Evolutionary conservation across 495 filamentous ascomycete genomes (phyloP).

Genomic region (Lophium mytilinum): DNA sequence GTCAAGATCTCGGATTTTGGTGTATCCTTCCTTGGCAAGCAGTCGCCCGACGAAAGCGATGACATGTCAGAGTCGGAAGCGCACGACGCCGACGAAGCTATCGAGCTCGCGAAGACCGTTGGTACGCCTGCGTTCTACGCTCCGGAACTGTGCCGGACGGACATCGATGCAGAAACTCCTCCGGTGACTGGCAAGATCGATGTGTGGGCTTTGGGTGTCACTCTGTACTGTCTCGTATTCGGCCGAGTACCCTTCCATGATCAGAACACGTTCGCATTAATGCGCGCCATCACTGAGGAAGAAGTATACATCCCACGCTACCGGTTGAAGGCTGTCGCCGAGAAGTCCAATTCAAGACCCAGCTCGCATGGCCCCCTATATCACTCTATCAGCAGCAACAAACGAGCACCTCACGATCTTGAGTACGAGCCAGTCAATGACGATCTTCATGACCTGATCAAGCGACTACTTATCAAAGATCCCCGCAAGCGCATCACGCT

Average conservation of each 20-base stretch:
- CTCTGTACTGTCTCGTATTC: constrained; percentile 89
- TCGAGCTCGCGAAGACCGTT: constrained; percentile 94
- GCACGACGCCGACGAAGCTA: constrained; percentile 75
- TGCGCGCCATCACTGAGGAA: constrained; percentile 80
- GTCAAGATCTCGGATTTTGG: constrained; percentile 99
- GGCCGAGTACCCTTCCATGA: constrained; percentile 89
- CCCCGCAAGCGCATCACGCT: constrained; percentile 79
- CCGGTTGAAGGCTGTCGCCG: constrained; percentile 69
- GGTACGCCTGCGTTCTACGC: constrained; percentile 97
- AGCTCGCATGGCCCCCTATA: constrained; percentile 28
- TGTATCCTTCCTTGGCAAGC: constrained; percentile 85
- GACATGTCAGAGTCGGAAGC: constrained; percentile 76
- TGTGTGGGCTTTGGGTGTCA: constrained; percentile 94
- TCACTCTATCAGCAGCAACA: constrained; percentile 38
- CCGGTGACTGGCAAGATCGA: constrained; percentile 71
- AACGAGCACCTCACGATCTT: constrained; percentile 58
- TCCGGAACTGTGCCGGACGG: constrained; percentile 90
- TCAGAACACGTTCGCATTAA: constrained; percentile 83
- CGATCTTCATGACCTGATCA: constrained; percentile 71
- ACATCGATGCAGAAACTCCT: constrained; percentile 45
- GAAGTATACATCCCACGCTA: constrained; percentile 78
- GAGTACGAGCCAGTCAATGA: constrained; percentile 81
- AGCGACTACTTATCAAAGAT: constrained; percentile 78
- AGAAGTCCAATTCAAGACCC: constrained; percentile 37
- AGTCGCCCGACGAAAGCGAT: constrained; percentile 65